phyloP scores from a whole-genome alignment of 352 stramenopile genomes.

The Elongisporangium undulatum region DNA sequence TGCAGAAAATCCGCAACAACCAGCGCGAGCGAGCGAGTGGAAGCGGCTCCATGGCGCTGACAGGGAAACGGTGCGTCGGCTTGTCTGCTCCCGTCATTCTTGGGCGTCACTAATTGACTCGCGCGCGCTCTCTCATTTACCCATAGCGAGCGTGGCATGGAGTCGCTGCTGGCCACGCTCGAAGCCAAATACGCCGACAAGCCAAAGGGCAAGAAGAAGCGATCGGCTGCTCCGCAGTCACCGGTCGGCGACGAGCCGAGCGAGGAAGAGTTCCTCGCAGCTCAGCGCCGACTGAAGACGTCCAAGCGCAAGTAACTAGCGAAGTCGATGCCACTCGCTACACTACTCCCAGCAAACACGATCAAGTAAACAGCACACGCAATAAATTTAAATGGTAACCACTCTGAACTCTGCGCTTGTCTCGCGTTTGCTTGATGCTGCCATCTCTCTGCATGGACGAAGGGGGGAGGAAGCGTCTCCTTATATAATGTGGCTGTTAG shows the following conservation, averaged over 20 bases:
- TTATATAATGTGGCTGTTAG: neutral
- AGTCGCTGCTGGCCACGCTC: constrained; percentile 50
- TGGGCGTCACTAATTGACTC: constrained; percentile 3
- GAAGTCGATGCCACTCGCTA: neutral
- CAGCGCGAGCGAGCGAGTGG: constrained; percentile 30
- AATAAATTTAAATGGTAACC: neutral
- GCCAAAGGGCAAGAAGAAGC: constrained; percentile 31
- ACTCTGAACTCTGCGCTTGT: too few species aligned
- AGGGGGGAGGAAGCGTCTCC: neutral
- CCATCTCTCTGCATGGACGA: too few species aligned
- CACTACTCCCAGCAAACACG: neutral
- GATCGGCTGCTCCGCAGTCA: constrained; percentile 13
- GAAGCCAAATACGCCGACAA: constrained; percentile 62
- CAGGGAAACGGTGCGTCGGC: constrained; percentile 16
- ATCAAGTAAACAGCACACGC: neutral
- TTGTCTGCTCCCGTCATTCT: constrained; percentile 4
- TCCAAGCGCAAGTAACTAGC: neutral
- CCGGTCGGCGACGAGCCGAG: constrained; percentile 27
- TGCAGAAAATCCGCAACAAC: constrained; percentile 56
- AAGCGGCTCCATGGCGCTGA: constrained; percentile 26
- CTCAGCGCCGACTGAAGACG: constrained; percentile 41
- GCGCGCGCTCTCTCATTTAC: constrained; percentile 2
- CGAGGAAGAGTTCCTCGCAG: constrained; percentile 62
- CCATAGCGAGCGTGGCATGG: constrained; percentile 53
- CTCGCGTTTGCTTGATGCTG: too few species aligned